Conservation (phyloP, 176 grass and related monocot genomes). For the Oryza australiensis region DNA sequence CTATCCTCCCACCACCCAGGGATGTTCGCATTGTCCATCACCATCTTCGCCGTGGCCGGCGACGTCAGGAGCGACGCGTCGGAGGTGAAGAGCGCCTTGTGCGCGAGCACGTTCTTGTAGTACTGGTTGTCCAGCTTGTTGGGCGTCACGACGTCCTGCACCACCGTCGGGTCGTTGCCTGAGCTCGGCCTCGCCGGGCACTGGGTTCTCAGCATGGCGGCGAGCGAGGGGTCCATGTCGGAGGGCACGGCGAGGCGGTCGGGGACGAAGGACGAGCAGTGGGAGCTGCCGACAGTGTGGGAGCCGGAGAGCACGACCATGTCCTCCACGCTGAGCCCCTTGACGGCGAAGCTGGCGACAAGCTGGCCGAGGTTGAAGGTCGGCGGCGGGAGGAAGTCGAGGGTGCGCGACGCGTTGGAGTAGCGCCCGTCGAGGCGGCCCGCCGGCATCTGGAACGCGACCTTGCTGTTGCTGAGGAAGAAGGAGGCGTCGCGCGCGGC, state of each 20-base stretch:
- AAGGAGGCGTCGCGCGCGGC: slow-evolving; percentile 41
- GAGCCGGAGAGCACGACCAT: slow-evolving; percentile 53
- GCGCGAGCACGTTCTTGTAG: slow-evolving; percentile 46
- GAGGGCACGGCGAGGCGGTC: slow-evolving; percentile 9
- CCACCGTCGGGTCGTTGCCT: slow-evolving; percentile 29
- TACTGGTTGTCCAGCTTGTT: slow-evolving; percentile 36
- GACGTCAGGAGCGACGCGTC: slow-evolving; percentile 40
- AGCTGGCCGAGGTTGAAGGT: background rate
- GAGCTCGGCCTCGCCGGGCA: background rate
- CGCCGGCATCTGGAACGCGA: slow-evolving; percentile 28
- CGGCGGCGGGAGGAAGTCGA: slow-evolving; percentile 10
- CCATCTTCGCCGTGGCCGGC: slow-evolving; percentile 11
- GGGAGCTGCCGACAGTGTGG: slow-evolving; percentile 42
- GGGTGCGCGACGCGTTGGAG: background rate
- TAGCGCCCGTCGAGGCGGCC: slow-evolving; percentile 51
- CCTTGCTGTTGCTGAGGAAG: slow-evolving; percentile 16
- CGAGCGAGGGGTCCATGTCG: background rate
- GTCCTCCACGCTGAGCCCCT: slow-evolving; percentile 36
- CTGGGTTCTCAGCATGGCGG: background rate
- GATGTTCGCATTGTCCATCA: slow-evolving; percentile 14
- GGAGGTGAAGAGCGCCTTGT: slow-evolving; percentile 43
- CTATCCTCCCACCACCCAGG: slow-evolving; percentile 35
- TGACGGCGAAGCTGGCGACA: slow-evolving; percentile 17
- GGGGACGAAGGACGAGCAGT: slow-evolving; percentile 47
- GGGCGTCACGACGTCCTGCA: slow-evolving; percentile 41